Evolutionary conservation across 495 filamentous ascomycete genomes (phyloP).

Genomic region (Rostrohypoxylon terebratum): DNA sequence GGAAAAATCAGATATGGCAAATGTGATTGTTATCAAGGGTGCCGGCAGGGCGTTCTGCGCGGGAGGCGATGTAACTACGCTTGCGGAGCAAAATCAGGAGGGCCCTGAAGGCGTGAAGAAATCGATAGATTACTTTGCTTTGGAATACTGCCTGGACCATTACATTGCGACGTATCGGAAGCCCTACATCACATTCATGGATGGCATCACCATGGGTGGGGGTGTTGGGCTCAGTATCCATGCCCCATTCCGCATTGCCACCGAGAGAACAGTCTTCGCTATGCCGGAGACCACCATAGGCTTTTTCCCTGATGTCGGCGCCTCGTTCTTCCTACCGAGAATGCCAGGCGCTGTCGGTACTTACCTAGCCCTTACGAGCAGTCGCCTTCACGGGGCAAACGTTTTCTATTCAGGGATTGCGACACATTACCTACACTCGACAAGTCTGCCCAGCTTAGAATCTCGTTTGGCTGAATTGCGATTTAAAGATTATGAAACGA

Average conservation of each 20-base stretch:
- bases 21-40: slow-evolving; percentile 92
- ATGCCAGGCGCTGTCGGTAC: slow-evolving; percentile 86
- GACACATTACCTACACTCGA: slow-evolving; percentile 95
- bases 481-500: slow-evolving; percentile 78
- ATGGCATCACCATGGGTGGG: slow-evolving; percentile 98
- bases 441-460: slow-evolving; percentile 81
- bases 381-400: slow-evolving; percentile 81
- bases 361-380: slow-evolving; percentile 90
- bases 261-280: slow-evolving; percentile 92
- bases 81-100: slow-evolving; percentile 76
- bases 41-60: slow-evolving; percentile 89
- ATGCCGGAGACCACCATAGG: slow-evolving; percentile 99
- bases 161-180: slow-evolving; percentile 93
- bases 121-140: slow-evolving; percentile 85
- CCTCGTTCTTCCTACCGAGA: slow-evolving; percentile 91
- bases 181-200: slow-evolving; percentile 95
- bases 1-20: slow-evolving; percentile 92
- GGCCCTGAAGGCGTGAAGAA: slow-evolving; percentile 73
- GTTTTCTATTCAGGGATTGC: slow-evolving; percentile 86
- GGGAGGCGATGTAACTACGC: slow-evolving; percentile 85
- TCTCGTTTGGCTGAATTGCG: slow-evolving; percentile 86
- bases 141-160: slow-evolving; percentile 96
- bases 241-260: slow-evolving; percentile 95
- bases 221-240: slow-evolving; percentile 95
- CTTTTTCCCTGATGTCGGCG: slow-evolving; percentile 98